phyloP scores from a whole-genome alignment of 1,284 basidiomycete genomes.

The Tylopilus sp. region DNA sequence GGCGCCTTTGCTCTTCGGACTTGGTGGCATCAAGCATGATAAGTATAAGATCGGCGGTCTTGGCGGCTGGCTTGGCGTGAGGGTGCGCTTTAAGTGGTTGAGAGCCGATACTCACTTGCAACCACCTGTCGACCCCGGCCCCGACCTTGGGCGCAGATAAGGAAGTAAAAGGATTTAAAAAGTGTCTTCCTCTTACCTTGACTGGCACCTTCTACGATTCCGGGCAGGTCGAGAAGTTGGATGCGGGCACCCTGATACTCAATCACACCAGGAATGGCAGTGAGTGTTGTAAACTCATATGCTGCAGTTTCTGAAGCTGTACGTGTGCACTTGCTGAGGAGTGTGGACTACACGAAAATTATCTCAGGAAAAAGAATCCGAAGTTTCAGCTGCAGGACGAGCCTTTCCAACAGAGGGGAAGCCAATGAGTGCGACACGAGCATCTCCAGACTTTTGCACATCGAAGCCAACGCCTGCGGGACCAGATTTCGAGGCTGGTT shows the following conservation, averaged over 20 bases:
- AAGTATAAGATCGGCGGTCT: conserved; percentile 94
- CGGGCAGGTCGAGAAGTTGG: conserved; percentile 92
- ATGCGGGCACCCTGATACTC: conserved; percentile 92
- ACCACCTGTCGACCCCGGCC: conserved; percentile 97
- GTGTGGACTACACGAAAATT: conserved; percentile 65
- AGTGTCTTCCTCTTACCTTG: conserved; percentile 47
- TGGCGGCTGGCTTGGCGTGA: conserved; percentile 57
- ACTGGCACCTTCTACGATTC: conserved; percentile 96
- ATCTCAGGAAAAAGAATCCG: conserved; percentile 6
- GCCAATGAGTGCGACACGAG: conserved; percentile 89
- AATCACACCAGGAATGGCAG: conserved; percentile 92
- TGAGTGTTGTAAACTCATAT: conserved; percentile 95
- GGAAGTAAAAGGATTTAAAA: background rate
- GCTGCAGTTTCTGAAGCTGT: conserved; percentile 87
- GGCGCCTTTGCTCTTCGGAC: conserved; percentile 84
- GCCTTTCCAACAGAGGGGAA: conserved; percentile 94
- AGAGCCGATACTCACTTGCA: conserved; percentile 48
- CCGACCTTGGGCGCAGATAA: conserved; percentile 49
- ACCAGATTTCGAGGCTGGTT: conserved; percentile 79
- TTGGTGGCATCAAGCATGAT: conserved; percentile 98
- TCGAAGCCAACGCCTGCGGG: conserved; percentile 87
- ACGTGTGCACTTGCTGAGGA: conserved; percentile 89
- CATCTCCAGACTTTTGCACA: conserved; percentile 93
- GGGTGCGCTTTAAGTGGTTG: background rate
- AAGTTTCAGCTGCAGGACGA: conserved; percentile 10